phyloP scores from a whole-genome alignment of 2,329 filamentous ascomycete species.

The Stagonosporopsis tanaceti region DNA sequence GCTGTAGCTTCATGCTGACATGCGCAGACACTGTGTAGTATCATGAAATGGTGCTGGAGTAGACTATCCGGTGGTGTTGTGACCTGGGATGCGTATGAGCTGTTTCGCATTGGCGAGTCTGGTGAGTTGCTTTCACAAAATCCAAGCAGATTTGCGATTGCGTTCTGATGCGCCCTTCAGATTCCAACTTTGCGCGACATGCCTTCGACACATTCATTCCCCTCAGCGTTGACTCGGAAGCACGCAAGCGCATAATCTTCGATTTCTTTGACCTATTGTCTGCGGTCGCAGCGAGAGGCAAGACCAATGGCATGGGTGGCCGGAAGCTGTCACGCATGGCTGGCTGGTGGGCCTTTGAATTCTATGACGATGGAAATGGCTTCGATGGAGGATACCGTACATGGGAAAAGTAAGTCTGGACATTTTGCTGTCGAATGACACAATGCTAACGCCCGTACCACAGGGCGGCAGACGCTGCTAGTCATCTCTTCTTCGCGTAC shows the following conservation, averaged over 20 bases:
- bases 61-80: constrained; percentile 89
- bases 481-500: constrained; percentile 97
- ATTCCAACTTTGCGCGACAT: constrained; percentile 89
- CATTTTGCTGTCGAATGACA: neutral
- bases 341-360: constrained; percentile 98
- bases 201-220: constrained; percentile 97
- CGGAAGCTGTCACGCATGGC: constrained; percentile 94
- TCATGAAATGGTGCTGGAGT: constrained; percentile 99
- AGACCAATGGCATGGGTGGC: constrained; percentile 90
- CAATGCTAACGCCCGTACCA: constrained; percentile 40
- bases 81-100: constrained; percentile 95
- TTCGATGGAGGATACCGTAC: constrained; percentile 94
- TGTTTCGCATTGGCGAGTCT: constrained; percentile 93
- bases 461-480: constrained; percentile 92
- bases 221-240: constrained; percentile 86
- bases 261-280: constrained; percentile 95
- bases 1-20: constrained; percentile 28
- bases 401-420: constrained; percentile 74
- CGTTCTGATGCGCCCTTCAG: constrained; percentile 57
- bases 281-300: constrained; percentile 90
- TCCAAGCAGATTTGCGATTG: constrained; percentile 10
- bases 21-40: constrained; percentile 83
- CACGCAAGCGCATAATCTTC: constrained; percentile 87
- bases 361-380: constrained; percentile 83
- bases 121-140: constrained; percentile 62